Conservation (phyloP, 768 basidiomycete genomes). For the Crepidotus variabilis region DNA sequence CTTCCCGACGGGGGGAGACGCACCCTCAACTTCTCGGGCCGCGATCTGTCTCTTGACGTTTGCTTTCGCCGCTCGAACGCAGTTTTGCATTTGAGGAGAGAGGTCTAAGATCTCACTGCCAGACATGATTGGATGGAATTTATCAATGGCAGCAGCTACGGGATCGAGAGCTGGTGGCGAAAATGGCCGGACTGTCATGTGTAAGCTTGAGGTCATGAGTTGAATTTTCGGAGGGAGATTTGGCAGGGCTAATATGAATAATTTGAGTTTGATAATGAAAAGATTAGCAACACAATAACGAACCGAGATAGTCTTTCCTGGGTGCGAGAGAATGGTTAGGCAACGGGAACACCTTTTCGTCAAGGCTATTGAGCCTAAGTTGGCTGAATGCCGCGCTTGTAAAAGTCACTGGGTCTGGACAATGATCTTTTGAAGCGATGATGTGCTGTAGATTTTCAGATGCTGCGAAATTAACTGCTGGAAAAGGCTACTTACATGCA, state of each 20-base stretch:
- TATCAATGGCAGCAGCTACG: slow-evolving; percentile 26
- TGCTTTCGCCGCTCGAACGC: slow-evolving; percentile 36
- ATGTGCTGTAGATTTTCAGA: slow-evolving; percentile 52
- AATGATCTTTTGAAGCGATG: slow-evolving; percentile 61
- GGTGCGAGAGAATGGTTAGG: slow-evolving; percentile 50
- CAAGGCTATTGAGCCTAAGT: slow-evolving; percentile 67
- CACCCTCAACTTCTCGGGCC: background rate
- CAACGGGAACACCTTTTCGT: slow-evolving; percentile 67
- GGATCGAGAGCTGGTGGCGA: slow-evolving; percentile 34
- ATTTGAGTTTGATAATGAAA: background rate
- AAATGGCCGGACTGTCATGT: slow-evolving; percentile 44
- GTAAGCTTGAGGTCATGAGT: slow-evolving; percentile 37
- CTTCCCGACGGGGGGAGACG: slow-evolving; percentile 38
- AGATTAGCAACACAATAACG: slow-evolving; percentile 4
- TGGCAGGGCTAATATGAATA: slow-evolving; percentile 28
- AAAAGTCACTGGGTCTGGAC: slow-evolving; percentile 67
- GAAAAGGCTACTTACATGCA: slow-evolving; percentile 41
- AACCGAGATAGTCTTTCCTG: slow-evolving; percentile 35
- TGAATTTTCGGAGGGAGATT: slow-evolving; percentile 45
- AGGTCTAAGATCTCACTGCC: slow-evolving; percentile 24
- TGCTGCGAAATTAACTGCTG: background rate
- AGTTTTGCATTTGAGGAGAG: slow-evolving; percentile 28
- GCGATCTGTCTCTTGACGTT: slow-evolving; percentile 21
- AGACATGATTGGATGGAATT: slow-evolving; percentile 35
- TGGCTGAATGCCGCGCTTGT: slow-evolving; percentile 71